Evolutionary conservation across 495 filamentous ascomycete genomes (phyloP), one percentile per base, ranked within the genome.

Genomic region (Neurospora sublineolata): DNA sequence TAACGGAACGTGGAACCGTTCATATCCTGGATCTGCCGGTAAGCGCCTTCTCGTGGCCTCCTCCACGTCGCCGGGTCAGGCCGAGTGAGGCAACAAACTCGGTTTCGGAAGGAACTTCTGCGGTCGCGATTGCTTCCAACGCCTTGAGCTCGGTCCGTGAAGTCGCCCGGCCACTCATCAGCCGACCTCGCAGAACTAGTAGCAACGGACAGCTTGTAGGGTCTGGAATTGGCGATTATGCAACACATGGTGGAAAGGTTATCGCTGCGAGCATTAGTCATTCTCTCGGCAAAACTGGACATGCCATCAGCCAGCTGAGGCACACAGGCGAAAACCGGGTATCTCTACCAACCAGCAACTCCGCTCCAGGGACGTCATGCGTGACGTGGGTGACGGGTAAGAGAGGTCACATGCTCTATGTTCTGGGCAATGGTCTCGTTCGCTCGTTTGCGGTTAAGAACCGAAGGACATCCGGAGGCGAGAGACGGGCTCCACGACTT

Each of bases 1-100:
- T 97, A 64, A 97, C 94, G 11, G 90, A 94, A 71, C 91, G 92
- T 74, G 93, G 94, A n/a, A 99, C 95, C 3, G 89, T 97, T 5
- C 95, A 99, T 80, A 87, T 97, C 33, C 89, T 95, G 75, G 92
- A 97, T 75, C 82, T 97, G 67, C 92, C 93, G n/a, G 82, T 88
- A 36, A 91, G 87, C 68, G 92, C 93, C 4, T 94, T 93, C 71
- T 88, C 91, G 52, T 97, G 94, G 94, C 94, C 94, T 38, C 94
- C 94, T 58, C 89, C 90, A 70, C 92, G 91, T 64, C 89, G 91
- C 69, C 76, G 81, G 23, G 81, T 81, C 37, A 84, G 82, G 20
- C 76, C 83, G 23, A 78, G 83, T 27, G 80, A 84, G n/a, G 77
- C 75, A 36, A 83, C 82, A 52, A 72, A 77, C 11, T 69, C 79